Percentiles rank a stretch among this genome's conserved stretches.
phyloP scores from a whole-genome alignment of 1,284 basidiomycete genomes.

The Sporisorium exsertum region DNA sequence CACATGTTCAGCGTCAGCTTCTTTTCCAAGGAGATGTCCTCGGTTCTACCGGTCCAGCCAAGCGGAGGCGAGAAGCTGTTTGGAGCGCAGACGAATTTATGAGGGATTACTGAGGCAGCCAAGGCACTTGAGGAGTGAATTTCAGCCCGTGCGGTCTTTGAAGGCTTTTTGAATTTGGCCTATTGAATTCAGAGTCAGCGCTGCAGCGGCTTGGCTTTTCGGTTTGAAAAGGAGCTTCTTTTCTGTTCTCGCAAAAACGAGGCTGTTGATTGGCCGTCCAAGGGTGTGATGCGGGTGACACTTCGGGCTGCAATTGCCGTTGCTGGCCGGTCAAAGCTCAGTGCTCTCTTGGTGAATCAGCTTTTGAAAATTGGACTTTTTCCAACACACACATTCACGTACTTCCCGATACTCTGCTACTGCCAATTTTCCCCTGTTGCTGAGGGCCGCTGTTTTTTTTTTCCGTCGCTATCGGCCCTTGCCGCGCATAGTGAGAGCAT shows the following conservation, averaged over 20 bases:
- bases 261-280: slow-evolving; percentile 37
- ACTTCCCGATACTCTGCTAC: slow-evolving; percentile 10
- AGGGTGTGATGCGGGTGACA: background rate
- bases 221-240: background rate
- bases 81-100: slow-evolving; percentile 25
- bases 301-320: slow-evolving; percentile 44
- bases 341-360: slow-evolving; percentile 18
- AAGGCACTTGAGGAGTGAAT: slow-evolving; percentile 8
- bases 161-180: background rate
- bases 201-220: background rate
- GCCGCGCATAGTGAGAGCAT: slow-evolving; percentile 25
- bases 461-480: slow-evolving; percentile 39
- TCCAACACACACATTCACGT: background rate
- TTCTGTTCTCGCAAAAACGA: slow-evolving; percentile 28
- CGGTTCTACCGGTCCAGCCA: slow-evolving; percentile 28
- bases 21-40: background rate
- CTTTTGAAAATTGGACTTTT: slow-evolving; percentile 13
- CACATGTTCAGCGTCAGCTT: background rate
- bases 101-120: slow-evolving; percentile 28
- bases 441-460: slow-evolving; percentile 5
- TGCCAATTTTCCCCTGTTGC: slow-evolving; percentile 24
- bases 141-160: slow-evolving; percentile 23
- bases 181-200: background rate
- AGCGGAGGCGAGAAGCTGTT: background rate
- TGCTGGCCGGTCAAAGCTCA: slow-evolving; percentile 32